Evolutionary conservation across 2,329 filamentous ascomycete species (phyloP), one percentile per base, ranked within the genome.

Genomic region (Penicillium fuscoglaucum): DNA sequence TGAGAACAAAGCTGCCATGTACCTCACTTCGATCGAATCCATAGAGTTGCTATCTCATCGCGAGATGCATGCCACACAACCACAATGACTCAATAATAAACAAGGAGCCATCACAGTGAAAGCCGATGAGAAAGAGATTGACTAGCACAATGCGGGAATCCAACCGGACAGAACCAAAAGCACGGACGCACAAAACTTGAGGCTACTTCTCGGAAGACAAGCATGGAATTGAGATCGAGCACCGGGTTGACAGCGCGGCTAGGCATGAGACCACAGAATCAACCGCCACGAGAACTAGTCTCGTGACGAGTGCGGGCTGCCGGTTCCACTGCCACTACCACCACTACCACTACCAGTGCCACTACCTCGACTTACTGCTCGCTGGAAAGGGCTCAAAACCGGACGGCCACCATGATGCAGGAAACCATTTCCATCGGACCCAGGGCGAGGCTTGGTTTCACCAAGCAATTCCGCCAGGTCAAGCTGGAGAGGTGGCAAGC

Each of bases 331-430:
- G 41, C 72, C 66, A 60, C 66, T 74, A 52, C 72, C 73, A 54
- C 70, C 74, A 52, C 73, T 68, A 67, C 78, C 70, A 68, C 79
- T 76, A 61, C 79, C 72, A 70, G 70, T 70, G 47, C 79, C 80
- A 62, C 81, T 83, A 50, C 77, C 79, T 60, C 79, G 78, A 68
- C 80, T 83, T 50, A 75, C 79, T 37, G 69, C 72, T 64, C 74
- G 70, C 35, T 71, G 72, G 52, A 76, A 77, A 45, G 76, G 72
- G 41, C 74, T 78, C 51, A 74, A 65, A 52, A 68, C 70, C 19
- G 70, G 72, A 57, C 70, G 73, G 47, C 70, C 67, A 62, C 73
- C 76, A 4, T 75, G 73, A 55, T 75, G 74, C 15, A 72, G 66
- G 51, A 67, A 68, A 54, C 62, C 63, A 60, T 68, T 72, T 47